Conservation (phyloP, 1,139 yeast species). For the Saccharomyces hybrid region DNA sequence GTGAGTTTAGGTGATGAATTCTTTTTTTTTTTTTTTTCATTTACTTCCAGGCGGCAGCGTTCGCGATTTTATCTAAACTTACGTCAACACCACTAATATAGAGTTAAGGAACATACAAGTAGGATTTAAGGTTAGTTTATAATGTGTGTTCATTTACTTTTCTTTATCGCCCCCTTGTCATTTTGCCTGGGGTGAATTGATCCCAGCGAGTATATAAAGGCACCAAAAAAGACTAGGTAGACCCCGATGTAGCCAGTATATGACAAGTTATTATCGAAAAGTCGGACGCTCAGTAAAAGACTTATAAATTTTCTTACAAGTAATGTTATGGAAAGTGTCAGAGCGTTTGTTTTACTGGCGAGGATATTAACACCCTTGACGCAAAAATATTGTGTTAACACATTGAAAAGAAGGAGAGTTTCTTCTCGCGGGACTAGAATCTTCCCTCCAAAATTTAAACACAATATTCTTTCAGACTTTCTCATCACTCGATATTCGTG, state of each 20-base stretch:
- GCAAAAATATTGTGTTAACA: conserved; percentile 57
- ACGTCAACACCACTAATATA: neutral
- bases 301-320: conserved; percentile 56
- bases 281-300: conserved; percentile 43
- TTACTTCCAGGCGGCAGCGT: neutral
- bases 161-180: neutral
- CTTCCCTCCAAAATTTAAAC: conserved; percentile 7
- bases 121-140: neutral
- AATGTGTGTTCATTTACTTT: neutral
- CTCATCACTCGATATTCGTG: conserved; percentile 16
- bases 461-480: conserved; percentile 1
- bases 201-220: conserved; percentile 37
- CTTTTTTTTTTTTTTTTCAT: neutral
- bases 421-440: conserved; percentile 7
- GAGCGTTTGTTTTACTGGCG: conserved; percentile 49
- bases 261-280: conserved; percentile 43
- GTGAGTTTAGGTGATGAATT: neutral
- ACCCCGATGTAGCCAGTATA: conserved; percentile 41
- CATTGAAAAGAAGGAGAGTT: conserved; percentile 34
- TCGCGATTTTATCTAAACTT: neutral
- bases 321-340: conserved; percentile 54
- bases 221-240: conserved; percentile 46
- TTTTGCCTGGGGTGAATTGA: neutral
- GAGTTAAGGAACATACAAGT: neutral
- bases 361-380: conserved; percentile 60